These are phyloP conservation scores for Saccharata proteae DNA, from an alignment of 2,329 filamentous ascomycete genomes.

Conservation along the genomic window DNA sequence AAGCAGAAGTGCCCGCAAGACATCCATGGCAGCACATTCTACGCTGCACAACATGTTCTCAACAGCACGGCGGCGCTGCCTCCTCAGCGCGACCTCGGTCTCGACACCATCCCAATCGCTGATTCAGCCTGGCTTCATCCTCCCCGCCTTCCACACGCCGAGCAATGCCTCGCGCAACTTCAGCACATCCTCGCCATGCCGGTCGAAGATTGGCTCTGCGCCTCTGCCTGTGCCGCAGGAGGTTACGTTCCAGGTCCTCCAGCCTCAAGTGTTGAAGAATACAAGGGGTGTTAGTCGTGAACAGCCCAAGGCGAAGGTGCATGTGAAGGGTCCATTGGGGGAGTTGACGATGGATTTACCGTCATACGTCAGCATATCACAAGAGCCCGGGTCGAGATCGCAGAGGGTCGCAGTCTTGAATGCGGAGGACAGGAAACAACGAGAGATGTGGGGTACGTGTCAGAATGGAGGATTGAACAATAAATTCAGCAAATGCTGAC, in stretches of 20 bases:
- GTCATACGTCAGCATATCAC: constrained; percentile 59
- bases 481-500: constrained; percentile 2
- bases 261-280: constrained; percentile 45
- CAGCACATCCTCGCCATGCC: constrained; percentile 53
- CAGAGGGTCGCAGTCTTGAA: constrained; percentile 61
- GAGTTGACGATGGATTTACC: constrained; percentile 69
- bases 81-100: constrained; percentile 40
- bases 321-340: constrained; percentile 70
- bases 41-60: constrained; percentile 52
- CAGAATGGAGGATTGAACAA: constrained; percentile 5
- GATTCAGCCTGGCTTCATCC: constrained; percentile 58
- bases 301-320: constrained; percentile 54
- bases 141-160: constrained; percentile 53
- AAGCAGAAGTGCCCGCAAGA: no score
- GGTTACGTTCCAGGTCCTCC: constrained; percentile 59
- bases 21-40: no score
- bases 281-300: constrained; percentile 48
- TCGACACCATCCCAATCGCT: constrained; percentile 29
- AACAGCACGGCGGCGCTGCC: constrained; percentile 44
- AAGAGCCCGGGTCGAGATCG: constrained; percentile 52
- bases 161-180: constrained; percentile 43
- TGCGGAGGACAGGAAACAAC: constrained; percentile 57
- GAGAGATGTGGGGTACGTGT: constrained; percentile 85
- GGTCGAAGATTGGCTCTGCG: constrained; percentile 77
- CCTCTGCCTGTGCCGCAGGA: constrained; percentile 28